phyloP scores from a whole-genome alignment of 805 yeast species.

The Suhomyces pyralidae region DNA sequence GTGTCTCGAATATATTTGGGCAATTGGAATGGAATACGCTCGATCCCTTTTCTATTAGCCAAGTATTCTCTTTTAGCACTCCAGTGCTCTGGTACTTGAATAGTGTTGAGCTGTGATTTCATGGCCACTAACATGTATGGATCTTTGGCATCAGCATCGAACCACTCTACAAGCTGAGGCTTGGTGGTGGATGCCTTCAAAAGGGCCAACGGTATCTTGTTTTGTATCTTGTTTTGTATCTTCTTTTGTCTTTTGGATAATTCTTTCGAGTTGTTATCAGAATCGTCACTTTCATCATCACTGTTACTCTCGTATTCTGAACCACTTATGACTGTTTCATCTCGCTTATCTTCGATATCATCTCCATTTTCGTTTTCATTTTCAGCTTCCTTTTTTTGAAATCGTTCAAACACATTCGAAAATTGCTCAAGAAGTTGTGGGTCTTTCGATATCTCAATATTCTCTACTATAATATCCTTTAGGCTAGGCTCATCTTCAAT shows the following conservation, averaged over 20 bases:
- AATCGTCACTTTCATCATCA: constrained; percentile 18
- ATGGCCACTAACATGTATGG: constrained; percentile 64
- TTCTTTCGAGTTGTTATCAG: constrained; percentile 17
- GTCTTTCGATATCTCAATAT: neutral
- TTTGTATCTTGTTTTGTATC: constrained; percentile 50
- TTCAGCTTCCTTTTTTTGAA: neutral
- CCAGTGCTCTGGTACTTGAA: constrained; percentile 88
- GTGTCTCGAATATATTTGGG: constrained; percentile 79
- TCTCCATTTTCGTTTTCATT: neutral
- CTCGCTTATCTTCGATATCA: neutral
- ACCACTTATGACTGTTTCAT: neutral
- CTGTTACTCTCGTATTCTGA: neutral
- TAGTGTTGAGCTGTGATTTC: constrained; percentile 61
- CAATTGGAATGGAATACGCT: constrained; percentile 67
- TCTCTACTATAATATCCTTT: neutral
- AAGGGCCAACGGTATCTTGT: constrained; percentile 62
- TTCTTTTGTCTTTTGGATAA: constrained; percentile 52
- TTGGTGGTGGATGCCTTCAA: constrained; percentile 57
- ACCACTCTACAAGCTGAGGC: constrained; percentile 84
- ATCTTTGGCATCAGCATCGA: constrained; percentile 79
- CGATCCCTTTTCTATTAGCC: constrained; percentile 61
- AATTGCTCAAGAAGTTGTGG: neutral
- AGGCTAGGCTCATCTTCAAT: neutral
- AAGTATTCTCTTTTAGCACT: constrained; percentile 70
- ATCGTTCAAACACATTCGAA: neutral